Percentiles rank a stretch among this genome's conserved stretches.
These are phyloP conservation scores for Phragmites australis DNA, from an alignment of 176 grass and related monocot genomes.

Conservation along the genomic window DNA sequence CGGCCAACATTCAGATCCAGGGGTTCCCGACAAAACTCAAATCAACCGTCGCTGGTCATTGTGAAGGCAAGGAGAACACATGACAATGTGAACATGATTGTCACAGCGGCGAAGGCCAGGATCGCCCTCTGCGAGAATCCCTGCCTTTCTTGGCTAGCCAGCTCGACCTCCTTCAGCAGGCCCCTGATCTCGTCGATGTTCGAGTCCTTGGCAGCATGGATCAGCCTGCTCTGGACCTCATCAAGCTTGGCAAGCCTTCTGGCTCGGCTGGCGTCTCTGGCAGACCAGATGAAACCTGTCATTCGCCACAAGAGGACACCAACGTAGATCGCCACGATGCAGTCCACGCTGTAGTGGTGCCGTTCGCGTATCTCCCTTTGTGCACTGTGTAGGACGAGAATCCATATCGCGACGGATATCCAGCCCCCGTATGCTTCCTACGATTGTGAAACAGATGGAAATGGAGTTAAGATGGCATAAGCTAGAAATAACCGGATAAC, in stretches of 20 bases:
- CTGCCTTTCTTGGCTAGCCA: constrained; percentile 53
- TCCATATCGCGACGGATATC: constrained; percentile 77
- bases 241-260: constrained; percentile 70
- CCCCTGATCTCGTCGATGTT: constrained; percentile 66
- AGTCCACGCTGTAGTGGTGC: constrained; percentile 83
- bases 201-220: constrained; percentile 70
- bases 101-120: constrained; percentile 52
- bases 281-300: constrained; percentile 79
- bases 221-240: constrained; percentile 53
- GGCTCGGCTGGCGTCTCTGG: constrained; percentile 37
- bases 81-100: constrained; percentile 62
- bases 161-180: constrained; percentile 76
- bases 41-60: constrained; percentile 78
- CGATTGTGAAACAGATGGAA: background rate
- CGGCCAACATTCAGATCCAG: constrained; percentile 9
- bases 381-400: constrained; percentile 75
- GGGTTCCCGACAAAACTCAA: background rate
- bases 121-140: constrained; percentile 55
- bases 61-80: constrained; percentile 69
- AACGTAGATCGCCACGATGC: constrained; percentile 81
- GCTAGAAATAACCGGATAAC: background rate
- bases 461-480: background rate
- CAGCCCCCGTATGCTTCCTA: constrained; percentile 96
- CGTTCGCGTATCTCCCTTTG: constrained; percentile 85
- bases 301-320: constrained; percentile 84